Base-by-base conservation (phyloP, 352 stramenopile genomes). In the Pythium rhizo-oryzae region DNA sequence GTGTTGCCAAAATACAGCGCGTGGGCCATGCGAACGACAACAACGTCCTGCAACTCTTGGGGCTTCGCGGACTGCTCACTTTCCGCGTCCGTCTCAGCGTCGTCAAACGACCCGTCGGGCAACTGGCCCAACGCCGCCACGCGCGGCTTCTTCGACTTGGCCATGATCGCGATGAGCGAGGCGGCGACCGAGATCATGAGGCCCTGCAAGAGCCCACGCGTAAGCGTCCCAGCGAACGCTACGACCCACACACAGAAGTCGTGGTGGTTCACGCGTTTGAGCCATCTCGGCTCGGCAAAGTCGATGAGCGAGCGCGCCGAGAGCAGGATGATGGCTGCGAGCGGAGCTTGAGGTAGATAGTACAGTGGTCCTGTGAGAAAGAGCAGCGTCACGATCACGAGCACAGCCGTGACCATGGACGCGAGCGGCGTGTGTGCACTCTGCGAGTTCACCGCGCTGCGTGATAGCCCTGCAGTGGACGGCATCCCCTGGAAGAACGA, bases 391-490 rank as follows among this genome's bases (percentile, higher is more conserved):
- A 98, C n/a, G n/a, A 92, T 79, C 49, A 98, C 87, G 24, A 98
- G 71, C 12, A 91, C 51, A 0, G 90, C 85, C 3, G 92, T 96
- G 54, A 98, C 84, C 54, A 98, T 92, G 35, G 80, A 92, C 52
- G 89, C 89, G 2, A 99, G 79, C 28, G 89, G 89, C 37, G 88
- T 97, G 65, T 90, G 81, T 2, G 92, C 93, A 47, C 79, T 92
- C 52, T 96, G 84, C 62, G 96, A 89, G 70, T 98, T 97, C 30
- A 99, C 93, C 8, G 93, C 92, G 8, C 87, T 98, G 46, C 95
- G 81, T 18, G 81, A 94, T 56, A 99, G 95, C 50, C 86, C 92
- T 5, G 85, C 96, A 6, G 86, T 97, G 8, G 91, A 90, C 18
- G 94, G 91, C 82, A 98, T 98, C 16, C 79, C 73, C 67, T 92